Conservation (phyloP, 202 grass and related monocot genomes). For the Brachypodium distachyon region DNA sequence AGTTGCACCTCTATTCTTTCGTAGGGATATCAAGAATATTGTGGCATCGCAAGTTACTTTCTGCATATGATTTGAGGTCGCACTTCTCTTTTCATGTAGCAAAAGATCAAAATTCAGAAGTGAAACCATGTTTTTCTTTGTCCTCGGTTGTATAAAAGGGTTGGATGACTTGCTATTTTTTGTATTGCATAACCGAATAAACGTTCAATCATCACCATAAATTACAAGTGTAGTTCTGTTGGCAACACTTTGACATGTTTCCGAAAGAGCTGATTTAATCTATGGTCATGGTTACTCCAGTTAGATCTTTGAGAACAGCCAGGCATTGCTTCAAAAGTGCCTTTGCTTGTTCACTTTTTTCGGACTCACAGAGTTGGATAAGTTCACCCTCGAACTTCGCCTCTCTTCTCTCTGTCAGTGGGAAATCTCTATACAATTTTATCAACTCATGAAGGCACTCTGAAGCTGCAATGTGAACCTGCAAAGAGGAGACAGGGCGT, state of each 20-base stretch:
- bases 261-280: background rate
- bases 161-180: background rate
- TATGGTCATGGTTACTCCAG: constrained; percentile 7
- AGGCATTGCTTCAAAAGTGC: constrained; percentile 57
- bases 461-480: constrained; percentile 79
- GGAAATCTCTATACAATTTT: constrained; percentile 67
- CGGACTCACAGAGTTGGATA: constrained; percentile 41
- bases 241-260: background rate
- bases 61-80: background rate
- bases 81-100: background rate
- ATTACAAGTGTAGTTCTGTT: background rate
- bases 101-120: background rate
- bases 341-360: constrained; percentile 91
- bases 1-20: background rate
- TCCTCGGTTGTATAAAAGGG: background rate
- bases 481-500: background rate
- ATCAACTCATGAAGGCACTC: constrained; percentile 73
- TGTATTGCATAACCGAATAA: background rate
- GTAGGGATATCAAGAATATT: background rate
- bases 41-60: background rate
- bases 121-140: background rate
- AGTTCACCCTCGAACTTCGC: constrained; percentile 55
- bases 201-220: background rate
- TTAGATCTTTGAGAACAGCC: constrained; percentile 33
- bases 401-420: constrained; percentile 47